Base-by-base conservation (phyloP, 2,329 filamentous ascomycete genomes). In the Aureobasidium leucospermi region DNA sequence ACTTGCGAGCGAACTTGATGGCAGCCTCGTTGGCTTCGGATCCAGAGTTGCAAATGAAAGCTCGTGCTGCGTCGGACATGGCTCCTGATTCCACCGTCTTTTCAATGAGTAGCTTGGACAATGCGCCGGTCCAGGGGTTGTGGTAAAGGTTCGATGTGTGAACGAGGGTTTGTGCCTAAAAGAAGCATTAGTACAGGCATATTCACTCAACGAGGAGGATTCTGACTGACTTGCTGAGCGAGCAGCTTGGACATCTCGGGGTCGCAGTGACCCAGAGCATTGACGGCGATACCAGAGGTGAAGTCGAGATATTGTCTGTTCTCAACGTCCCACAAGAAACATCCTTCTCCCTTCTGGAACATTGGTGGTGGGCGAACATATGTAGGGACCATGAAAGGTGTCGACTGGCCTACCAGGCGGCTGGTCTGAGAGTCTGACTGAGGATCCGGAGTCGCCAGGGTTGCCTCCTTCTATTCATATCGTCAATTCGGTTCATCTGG, bases 11-110 rank as follows among this genome's bases (percentile, higher is more conserved):
- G 69, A 99, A 97, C 74, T 99, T 99, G 73, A 99, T 88, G 38
- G 93, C 94, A 1, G 93, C 94, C 77, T 99, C 94, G 74, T 99
- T 99, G 70, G 94, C 94, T 76, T 99, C 94, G 62, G 89, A 90
- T 61, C 94, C 94, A 4, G 92, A 96, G 77, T 99, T 99, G 79
- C 90, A 96, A 65, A 99, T 83, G 71, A 99, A 99, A 2, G 90
- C 90, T 60, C 89, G 84, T 19, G 82, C 79, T 16, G 88, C 90
- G 69, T 87, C 84, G 66, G 88, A 84, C 88, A 97, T 96, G 65
- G 81, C 88, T 42, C 90, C 90, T 0, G 88, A 86, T 67, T 87
- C 84, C 58, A 82, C 75, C 0, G 94, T 99, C 74, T 87, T 86
- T 67, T 93, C 83, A 36, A 99, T 84, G 28, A 99, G 81, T 28